Conservation (phyloP, 805 yeast genomes). For the Pichia kluyveri region DNA sequence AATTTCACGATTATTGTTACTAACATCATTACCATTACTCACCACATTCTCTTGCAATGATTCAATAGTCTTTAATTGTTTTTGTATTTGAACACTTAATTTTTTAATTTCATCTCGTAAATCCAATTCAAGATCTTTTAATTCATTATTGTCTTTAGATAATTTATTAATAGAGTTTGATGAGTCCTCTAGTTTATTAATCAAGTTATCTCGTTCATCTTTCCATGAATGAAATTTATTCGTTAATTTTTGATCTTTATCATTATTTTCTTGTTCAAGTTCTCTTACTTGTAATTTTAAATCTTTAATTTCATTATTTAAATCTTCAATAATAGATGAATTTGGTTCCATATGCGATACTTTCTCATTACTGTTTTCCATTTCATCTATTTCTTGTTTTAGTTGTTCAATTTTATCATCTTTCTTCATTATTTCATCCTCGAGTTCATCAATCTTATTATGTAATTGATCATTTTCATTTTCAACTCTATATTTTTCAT, state of each 20-base stretch:
- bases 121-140: not conserved
- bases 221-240: constrained; percentile 1
- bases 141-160: not conserved
- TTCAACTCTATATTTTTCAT: constrained; percentile 2
- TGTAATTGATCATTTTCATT: constrained; percentile 6
- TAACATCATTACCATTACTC: not conserved
- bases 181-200: not conserved
- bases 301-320: constrained; percentile 2
- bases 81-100: not conserved
- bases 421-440: constrained; percentile 9
- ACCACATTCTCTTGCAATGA: not conserved
- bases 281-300: constrained; percentile 8
- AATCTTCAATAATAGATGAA: constrained; percentile 11
- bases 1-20: not conserved
- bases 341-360: not conserved
- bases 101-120: not conserved
- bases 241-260: not conserved
- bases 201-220: not conserved
- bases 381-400: not conserved
- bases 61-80: not conserved
- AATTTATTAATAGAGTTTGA: not conserved
- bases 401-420: constrained; percentile 3
- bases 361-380: constrained; percentile 6
- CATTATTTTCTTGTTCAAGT: constrained; percentile 7
- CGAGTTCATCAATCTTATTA: constrained; percentile 8